Percentiles rank a stretch among this genome's conserved stretches.
Conservation (phyloP, 768 basidiomycete species). For the Leccinum rimulosum region DNA sequence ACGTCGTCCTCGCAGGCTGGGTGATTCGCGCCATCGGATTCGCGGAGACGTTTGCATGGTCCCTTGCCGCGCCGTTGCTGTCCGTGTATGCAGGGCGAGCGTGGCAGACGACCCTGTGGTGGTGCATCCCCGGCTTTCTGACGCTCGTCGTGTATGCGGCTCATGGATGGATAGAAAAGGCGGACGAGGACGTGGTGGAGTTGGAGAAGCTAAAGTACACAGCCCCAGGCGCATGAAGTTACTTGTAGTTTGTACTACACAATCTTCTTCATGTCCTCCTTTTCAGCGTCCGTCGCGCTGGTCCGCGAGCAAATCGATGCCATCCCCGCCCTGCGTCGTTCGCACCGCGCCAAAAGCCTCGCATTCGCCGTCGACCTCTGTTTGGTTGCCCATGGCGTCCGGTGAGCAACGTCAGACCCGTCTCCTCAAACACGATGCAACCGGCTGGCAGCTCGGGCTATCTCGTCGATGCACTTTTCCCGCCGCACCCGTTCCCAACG, state of each 20-base stretch:
- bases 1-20: constrained; percentile 26
- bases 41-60: constrained; percentile 34
- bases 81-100: constrained; percentile 45
- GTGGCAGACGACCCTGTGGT: constrained; percentile 58
- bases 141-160: constrained; percentile 47
- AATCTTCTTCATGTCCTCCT: constrained; percentile 2
- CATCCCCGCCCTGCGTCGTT: constrained; percentile 9
- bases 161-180: constrained; percentile 42
- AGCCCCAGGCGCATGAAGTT: constrained; percentile 52
- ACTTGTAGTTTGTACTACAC: background rate
- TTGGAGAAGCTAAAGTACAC: constrained; percentile 54
- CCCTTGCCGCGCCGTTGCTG: constrained; percentile 48
- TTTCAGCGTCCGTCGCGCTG: constrained; percentile 19
- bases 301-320: constrained; percentile 14
- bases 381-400: constrained; percentile 40
- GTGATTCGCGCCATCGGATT: constrained; percentile 33
- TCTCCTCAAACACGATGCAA: background rate
- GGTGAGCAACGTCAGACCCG: constrained; percentile 31
- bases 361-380: constrained; percentile 41
- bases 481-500: constrained; percentile 30
- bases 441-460: constrained; percentile 36
- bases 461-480: constrained; percentile 47
- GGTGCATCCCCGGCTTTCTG: constrained; percentile 43
- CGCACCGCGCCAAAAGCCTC: constrained; percentile 12
- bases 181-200: constrained; percentile 45